Conservation (phyloP, 495 filamentous ascomycete species). For the Opeltia flavorubescens region DNA sequence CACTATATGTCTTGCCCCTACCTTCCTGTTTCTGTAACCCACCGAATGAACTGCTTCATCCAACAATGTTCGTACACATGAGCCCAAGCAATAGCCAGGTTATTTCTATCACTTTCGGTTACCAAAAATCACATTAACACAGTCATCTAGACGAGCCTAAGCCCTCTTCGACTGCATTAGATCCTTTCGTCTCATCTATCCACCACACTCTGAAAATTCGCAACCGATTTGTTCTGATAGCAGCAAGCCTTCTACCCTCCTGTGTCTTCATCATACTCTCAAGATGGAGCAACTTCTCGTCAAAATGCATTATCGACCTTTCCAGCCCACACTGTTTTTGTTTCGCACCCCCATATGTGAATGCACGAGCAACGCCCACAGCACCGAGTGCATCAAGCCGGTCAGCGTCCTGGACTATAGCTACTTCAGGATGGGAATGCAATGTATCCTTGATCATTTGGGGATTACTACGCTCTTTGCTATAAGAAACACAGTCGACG, state of each 20-base stretch:
- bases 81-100: too few species aligned
- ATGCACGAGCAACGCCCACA: constrained; percentile 51
- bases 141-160: too few species aligned
- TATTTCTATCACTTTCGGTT: too few species aligned
- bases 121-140: too few species aligned
- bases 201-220: constrained; percentile 45
- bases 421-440: constrained; percentile 46
- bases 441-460: neutral
- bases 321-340: constrained; percentile 24
- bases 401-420: constrained; percentile 65
- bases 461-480: neutral
- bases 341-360: constrained; percentile 48
- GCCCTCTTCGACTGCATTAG: too few species aligned
- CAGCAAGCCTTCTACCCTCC: constrained; percentile 42
- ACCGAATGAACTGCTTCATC: too few species aligned
- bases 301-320: constrained; percentile 45
- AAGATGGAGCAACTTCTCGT: constrained; percentile 50
- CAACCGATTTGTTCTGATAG: constrained; percentile 39
- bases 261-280: constrained; percentile 57
- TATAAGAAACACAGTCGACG: constrained; percentile 7
- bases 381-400: constrained; percentile 65
- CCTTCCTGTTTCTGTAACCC: too few species aligned
- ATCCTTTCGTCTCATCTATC: constrained; percentile 21
- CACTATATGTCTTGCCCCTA: too few species aligned
- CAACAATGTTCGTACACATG: too few species aligned